These are phyloP conservation scores for Cicer bijugum DNA, from an alignment of 306 rosid genomes.

Conservation along the genomic window DNA sequence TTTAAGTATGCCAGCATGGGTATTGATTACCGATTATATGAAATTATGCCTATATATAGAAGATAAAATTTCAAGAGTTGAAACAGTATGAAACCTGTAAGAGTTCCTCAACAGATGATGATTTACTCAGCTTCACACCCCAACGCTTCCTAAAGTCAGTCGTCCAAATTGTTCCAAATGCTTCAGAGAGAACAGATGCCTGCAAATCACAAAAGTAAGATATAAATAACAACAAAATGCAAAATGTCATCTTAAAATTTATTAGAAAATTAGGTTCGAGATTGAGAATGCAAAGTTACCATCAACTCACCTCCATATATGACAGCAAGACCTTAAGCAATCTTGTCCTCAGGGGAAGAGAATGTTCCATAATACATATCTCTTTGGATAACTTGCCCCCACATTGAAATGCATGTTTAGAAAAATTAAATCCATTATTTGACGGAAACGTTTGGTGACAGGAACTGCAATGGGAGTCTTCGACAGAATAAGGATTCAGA, in stretches of 20 bases:
- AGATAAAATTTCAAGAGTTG: constrained; percentile 31
- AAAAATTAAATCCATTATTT: constrained; percentile 55
- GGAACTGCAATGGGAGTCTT: constrained; percentile 77
- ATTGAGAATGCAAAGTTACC: constrained; percentile 35
- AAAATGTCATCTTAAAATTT: constrained; percentile 29
- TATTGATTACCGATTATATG: not conserved
- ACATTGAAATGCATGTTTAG: constrained; percentile 73
- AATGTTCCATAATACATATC: constrained; percentile 55
- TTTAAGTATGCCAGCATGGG: constrained; percentile 27
- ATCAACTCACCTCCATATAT: constrained; percentile 73
- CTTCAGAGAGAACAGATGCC: constrained; percentile 81
- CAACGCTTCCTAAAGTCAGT: constrained; percentile 67
- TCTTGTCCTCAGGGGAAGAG: constrained; percentile 78
- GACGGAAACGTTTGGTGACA: constrained; percentile 73
- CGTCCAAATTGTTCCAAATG: constrained; percentile 78
- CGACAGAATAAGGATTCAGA: constrained; percentile 63
- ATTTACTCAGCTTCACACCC: constrained; percentile 71
- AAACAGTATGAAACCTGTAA: constrained; percentile 62
- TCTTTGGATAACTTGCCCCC: constrained; percentile 54
- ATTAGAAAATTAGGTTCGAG: not conserved
- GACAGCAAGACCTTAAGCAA: constrained; percentile 76
- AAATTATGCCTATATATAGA: constrained; percentile 30
- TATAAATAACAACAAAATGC: constrained; percentile 8
- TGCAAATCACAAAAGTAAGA: constrained; percentile 49
- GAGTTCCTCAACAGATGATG: constrained; percentile 76